A percentile compares a stretch with the other conserved stretches of the same genome.
phyloP scores from a whole-genome alignment of 1,284 basidiomycete species.

The Irpex sp. region DNA sequence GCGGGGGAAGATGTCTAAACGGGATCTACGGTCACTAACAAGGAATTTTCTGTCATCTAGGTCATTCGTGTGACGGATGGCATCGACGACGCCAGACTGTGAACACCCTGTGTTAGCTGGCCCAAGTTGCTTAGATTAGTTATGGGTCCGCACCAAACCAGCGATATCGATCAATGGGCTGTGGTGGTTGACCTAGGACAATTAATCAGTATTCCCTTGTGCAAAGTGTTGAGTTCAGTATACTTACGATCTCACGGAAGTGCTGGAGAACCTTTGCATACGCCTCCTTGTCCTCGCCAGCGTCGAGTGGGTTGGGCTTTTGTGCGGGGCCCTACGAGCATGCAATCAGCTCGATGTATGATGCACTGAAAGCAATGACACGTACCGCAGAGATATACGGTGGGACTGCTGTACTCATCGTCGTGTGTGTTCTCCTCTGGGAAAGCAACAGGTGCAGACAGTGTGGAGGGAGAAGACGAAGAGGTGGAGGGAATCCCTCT shows the following conservation, averaged over 20 bases:
- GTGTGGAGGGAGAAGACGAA: neutral
- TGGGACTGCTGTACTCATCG: neutral
- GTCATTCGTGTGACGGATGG: slow-evolving; percentile 49
- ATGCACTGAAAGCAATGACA: neutral
- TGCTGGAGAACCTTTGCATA: slow-evolving; percentile 2
- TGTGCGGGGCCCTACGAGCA: neutral
- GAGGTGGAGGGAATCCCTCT: neutral
- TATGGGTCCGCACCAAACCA: slow-evolving; percentile 33
- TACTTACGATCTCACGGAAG: slow-evolving; percentile 36
- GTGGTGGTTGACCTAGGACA: slow-evolving; percentile 42
- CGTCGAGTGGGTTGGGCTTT: neutral
- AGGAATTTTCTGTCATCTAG: slow-evolving; percentile 70
- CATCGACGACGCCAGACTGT: slow-evolving; percentile 38
- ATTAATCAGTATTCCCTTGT: neutral
- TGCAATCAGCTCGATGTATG: neutral
- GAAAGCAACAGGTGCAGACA: neutral
- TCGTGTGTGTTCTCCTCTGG: neutral
- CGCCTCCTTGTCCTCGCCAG: neutral
- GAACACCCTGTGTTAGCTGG: neutral
- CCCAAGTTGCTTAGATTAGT: neutral
- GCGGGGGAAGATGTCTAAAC: slow-evolving; percentile 24
- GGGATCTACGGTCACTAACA: slow-evolving; percentile 27
- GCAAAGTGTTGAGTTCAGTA: no score
- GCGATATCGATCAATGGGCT: slow-evolving; percentile 34
- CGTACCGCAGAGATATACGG: neutral